Evolutionary conservation across 345 rosid species (phyloP), one percentile per base, ranked within the genome.

Genomic region (Boechera divaricarpa): DNA sequence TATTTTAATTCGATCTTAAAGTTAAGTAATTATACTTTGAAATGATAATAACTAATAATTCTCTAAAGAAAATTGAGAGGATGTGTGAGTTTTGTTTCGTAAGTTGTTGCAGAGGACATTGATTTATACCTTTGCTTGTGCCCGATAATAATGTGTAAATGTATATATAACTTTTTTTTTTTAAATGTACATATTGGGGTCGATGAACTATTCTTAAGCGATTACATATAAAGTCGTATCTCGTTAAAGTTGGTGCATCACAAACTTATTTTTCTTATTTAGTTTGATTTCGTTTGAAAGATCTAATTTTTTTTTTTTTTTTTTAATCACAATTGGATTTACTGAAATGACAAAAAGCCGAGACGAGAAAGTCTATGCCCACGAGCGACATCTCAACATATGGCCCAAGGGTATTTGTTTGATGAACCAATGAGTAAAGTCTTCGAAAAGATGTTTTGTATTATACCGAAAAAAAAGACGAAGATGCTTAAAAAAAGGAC

Each of bases 311-410:
- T 21, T 6, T 10, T n/a, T n/a, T n/a, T n/a, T 48, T 26, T 5
- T 26, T 45, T 72, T 15, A 26, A 24, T 38, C 60, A 49, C 26
- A 49, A 15, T 26, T 45, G 42, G 41, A 28, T 57, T 45, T 45
- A 6, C 26, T 57, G 11, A 28, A 28, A 8, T 58, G 7, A 59
- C 57, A 45, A 59, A 21, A 59, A 47, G 35, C 6, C 2, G n/a
- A 47, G 45, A 47, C 35, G 75, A 67, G 58, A 38, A 62, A 38
- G 62, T 29, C 54, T 7, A 29, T 18, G 16, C n/a, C 55, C 44
- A 53, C 16, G 47, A 73, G 64, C 35, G n/a, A 64, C 35, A 53
- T 63, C 48, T 55, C 65, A 64, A 55, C 72, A 55, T 74, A n/a
- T 56, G 29, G 59, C 12, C 24, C 28, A 55, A 45, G 57, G 35